A percentile compares a stretch with the other conserved stretches of the same genome.
These are phyloP conservation scores for Halenospora varia DNA, from an alignment of 495 filamentous ascomycete genomes.

Conservation along the genomic window DNA sequence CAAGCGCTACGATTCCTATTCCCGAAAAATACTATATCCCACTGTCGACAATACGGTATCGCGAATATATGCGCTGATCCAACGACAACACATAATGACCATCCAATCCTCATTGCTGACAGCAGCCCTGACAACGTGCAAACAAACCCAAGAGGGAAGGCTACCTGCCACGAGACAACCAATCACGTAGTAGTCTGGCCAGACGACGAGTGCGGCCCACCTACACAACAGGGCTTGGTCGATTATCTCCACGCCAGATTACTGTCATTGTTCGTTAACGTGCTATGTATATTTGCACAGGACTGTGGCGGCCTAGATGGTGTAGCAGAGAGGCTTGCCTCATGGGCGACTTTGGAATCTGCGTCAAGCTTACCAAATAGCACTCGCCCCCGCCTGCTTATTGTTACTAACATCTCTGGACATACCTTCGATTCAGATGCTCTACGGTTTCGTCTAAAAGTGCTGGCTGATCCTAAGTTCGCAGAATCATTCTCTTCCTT, in stretches of 20 bases:
- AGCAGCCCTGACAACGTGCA: slow-evolving; percentile 6
- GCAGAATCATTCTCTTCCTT: slow-evolving; percentile 13
- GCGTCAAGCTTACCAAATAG: slow-evolving; percentile 11
- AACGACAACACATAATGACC: slow-evolving; percentile 8
- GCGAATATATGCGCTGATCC: slow-evolving; percentile 11
- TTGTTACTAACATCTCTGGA: slow-evolving; percentile 7
- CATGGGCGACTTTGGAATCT: slow-evolving; percentile 9
- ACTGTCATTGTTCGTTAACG: slow-evolving; percentile 9
- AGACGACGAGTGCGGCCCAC: slow-evolving; percentile 3
- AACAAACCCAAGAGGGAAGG: slow-evolving; percentile 5
- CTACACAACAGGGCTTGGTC: slow-evolving; percentile 2
- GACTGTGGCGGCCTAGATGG: slow-evolving; percentile 12
- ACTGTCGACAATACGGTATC: slow-evolving; percentile 9
- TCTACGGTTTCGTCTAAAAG: slow-evolving; percentile 3
- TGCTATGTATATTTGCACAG: slow-evolving; percentile 15
- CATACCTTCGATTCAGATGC: slow-evolving; percentile 4
- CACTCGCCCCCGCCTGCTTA: slow-evolving; percentile 11
- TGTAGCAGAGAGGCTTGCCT: slow-evolving; percentile 7
- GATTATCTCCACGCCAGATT: slow-evolving; percentile 9
- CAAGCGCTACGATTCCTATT: slow-evolving; percentile 9
- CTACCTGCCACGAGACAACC: slow-evolving; percentile 11
- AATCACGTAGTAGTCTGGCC: slow-evolving; percentile 7
- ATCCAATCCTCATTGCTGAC: slow-evolving; percentile 15
- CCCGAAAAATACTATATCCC: slow-evolving; percentile 2
- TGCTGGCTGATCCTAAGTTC: slow-evolving; percentile 7